Evolutionary conservation across 2,329 filamentous ascomycete genomes (phyloP).

Genomic region (Teratosphaeriaceae sp.): DNA sequence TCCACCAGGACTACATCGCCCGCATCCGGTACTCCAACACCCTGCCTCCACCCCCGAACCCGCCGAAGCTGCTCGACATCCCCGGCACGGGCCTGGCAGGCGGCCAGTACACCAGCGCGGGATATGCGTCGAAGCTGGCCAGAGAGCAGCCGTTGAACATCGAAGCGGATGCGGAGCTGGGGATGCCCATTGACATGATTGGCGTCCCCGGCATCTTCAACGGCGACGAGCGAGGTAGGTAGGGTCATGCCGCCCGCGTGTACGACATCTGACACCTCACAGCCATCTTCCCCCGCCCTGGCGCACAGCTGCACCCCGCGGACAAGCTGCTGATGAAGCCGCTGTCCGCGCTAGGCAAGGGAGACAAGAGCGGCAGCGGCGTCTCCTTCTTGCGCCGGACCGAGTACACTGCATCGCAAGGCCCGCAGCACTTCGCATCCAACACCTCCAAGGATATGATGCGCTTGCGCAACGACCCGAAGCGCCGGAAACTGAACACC

Average conservation of each 20-base stretch:
- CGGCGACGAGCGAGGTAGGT: slow-evolving; percentile 85
- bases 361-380: slow-evolving; percentile 65
- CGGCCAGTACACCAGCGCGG: slow-evolving; percentile 82
- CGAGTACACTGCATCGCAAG: slow-evolving; percentile 73
- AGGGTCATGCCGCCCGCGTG: no score
- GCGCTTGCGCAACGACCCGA: slow-evolving; percentile 34
- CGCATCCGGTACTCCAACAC: slow-evolving; percentile 94
- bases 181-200: slow-evolving; percentile 93
- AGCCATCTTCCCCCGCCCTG: slow-evolving; percentile 58
- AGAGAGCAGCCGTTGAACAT: slow-evolving; percentile 93
- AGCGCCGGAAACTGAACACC: slow-evolving; percentile 30
- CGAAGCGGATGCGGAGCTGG: slow-evolving; percentile 93
- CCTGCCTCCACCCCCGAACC: slow-evolving; percentile 86
- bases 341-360: slow-evolving; percentile 77
- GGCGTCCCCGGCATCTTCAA: slow-evolving; percentile 94
- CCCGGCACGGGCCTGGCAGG: slow-evolving; percentile 84
- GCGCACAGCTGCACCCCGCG: slow-evolving; percentile 69
- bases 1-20: slow-evolving; percentile 95
- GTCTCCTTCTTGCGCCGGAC: slow-evolving; percentile 94
- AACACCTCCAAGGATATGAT: slow-evolving; percentile 49
- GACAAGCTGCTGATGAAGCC: slow-evolving; percentile 80
- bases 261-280: slow-evolving; percentile 9
- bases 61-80: slow-evolving; percentile 94
- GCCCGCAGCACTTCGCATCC: slow-evolving; percentile 42
- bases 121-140: slow-evolving; percentile 81